phyloP scores from a whole-genome alignment of 164 flowering plant species.

The Umbilicus rupestris region DNA sequence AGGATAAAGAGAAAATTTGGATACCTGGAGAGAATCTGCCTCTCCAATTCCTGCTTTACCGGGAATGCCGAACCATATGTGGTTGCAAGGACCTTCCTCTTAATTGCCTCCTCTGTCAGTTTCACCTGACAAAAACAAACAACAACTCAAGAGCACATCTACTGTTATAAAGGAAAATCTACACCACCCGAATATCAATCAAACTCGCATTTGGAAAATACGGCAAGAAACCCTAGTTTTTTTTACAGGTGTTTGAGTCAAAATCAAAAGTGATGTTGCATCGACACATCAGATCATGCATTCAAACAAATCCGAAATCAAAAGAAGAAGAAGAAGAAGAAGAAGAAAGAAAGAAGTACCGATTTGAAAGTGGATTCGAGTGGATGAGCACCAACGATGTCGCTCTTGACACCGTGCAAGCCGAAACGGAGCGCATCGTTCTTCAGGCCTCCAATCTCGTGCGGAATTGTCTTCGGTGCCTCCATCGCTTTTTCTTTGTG shows the following conservation, averaged over 20 bases:
- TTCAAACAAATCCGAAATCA: neutral
- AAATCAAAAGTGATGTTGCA: too few species aligned
- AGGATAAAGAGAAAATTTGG: neutral
- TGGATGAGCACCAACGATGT: slow-evolving; percentile 63
- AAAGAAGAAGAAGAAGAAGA: neutral
- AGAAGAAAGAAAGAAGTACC: slow-evolving; percentile 22
- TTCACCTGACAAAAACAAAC: slow-evolving; percentile 24
- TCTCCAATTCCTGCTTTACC: slow-evolving; percentile 72
- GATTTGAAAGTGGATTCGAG: slow-evolving; percentile 44
- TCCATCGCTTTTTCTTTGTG: neutral
- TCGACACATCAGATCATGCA: too few species aligned
- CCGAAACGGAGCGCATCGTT: slow-evolving; percentile 72
- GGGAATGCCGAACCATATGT: slow-evolving; percentile 80
- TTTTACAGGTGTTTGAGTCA: too few species aligned
- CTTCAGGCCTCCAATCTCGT: slow-evolving; percentile 45
- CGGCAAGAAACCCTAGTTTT: too few species aligned
- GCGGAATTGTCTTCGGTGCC: slow-evolving; percentile 38
- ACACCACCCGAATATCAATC: too few species aligned
- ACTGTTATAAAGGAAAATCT: too few species aligned
- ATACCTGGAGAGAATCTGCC: slow-evolving; percentile 73
- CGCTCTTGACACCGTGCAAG: slow-evolving; percentile 72
- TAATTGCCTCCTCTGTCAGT: slow-evolving; percentile 37
- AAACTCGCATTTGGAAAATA: too few species aligned
- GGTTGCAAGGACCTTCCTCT: slow-evolving; percentile 37
- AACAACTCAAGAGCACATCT: too few species aligned